Evolutionary conservation across 495 filamentous ascomycete species (phyloP).

Genomic region (Aspergillus bridgeri): DNA sequence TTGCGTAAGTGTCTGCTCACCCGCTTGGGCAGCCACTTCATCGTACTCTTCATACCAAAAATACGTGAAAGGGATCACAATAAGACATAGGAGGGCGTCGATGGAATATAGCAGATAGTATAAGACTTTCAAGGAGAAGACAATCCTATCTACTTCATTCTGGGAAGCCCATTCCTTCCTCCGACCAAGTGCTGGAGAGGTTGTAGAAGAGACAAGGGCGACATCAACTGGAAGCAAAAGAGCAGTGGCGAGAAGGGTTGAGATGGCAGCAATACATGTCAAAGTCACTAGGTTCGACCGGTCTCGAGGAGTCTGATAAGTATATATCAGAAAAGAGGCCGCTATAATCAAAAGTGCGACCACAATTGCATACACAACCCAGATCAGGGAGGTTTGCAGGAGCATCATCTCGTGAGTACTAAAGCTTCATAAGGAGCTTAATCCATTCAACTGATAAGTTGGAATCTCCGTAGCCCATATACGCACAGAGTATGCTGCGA

Average conservation of each 20-base stretch:
- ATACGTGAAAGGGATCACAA: conserved; percentile 92
- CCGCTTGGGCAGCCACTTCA: conserved; percentile 74
- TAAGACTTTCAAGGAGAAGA: conserved; percentile 74
- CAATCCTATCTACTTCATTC: conserved; percentile 68
- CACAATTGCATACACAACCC: conserved; percentile 85
- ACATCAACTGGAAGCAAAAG: conserved; percentile 93
- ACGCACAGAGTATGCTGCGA: neutral
- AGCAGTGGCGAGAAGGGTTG: conserved; percentile 83
- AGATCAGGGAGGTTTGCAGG: conserved; percentile 81
- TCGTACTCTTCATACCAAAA: conserved; percentile 98
- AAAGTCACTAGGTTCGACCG: conserved; percentile 74
- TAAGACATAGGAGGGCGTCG: conserved; percentile 85
- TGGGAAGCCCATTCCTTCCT: conserved; percentile 95
- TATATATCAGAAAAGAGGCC: conserved; percentile 75
- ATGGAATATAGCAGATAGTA: conserved; percentile 92
- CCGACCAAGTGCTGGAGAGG: conserved; percentile 65
- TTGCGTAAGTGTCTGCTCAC: conserved; percentile 62
- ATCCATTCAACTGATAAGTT: neutral
- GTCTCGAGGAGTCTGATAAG: conserved; percentile 85
- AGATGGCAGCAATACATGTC: conserved; percentile 82
- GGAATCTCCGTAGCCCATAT: neutral
- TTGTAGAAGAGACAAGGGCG: conserved; percentile 87
- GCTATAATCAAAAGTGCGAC: conserved; percentile 66
- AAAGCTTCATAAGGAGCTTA: neutral
- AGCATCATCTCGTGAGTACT: conserved; percentile 53